phyloP scores from a whole-genome alignment of 2,329 filamentous ascomycete species.

The Gnomoniopsis sp. region DNA sequence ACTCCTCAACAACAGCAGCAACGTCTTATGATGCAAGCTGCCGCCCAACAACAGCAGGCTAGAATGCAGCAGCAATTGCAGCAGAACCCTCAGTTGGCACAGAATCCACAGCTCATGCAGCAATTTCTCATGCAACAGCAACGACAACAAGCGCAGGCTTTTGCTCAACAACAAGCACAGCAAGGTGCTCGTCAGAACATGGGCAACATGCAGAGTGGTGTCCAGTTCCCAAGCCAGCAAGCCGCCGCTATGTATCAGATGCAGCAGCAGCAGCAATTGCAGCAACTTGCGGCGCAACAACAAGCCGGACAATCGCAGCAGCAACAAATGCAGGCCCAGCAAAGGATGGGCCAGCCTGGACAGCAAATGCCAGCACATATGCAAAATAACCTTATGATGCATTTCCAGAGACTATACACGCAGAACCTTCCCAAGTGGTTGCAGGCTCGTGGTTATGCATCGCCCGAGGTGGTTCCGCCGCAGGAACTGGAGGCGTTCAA shows the following conservation, averaged over 20 bases:
- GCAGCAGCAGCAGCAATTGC: slow-evolving; percentile 29
- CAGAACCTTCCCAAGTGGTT: slow-evolving; percentile 33
- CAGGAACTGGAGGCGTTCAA: slow-evolving; percentile 45
- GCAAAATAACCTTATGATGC: slow-evolving; percentile 4
- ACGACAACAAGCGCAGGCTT: background rate
- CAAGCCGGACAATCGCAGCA: slow-evolving; percentile 29
- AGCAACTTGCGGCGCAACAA: slow-evolving; percentile 29
- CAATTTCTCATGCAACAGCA: slow-evolving; percentile 21
- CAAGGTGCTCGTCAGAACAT: slow-evolving; percentile 22
- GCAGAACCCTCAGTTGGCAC: slow-evolving; percentile 23
- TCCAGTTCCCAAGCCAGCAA: slow-evolving; percentile 23
- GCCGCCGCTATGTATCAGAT: slow-evolving; percentile 24
- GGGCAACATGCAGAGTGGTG: slow-evolving; percentile 25
- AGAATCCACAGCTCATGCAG: slow-evolving; percentile 32
- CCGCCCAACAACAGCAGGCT: background rate
- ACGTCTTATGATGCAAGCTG: slow-evolving; percentile 29
- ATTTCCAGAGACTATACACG: slow-evolving; percentile 31
- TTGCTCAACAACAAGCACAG: slow-evolving; percentile 24
- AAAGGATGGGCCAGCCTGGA: slow-evolving; percentile 16
- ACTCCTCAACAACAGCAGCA: slow-evolving; percentile 34
- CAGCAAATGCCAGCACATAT: slow-evolving; percentile 14
- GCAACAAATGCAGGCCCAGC: slow-evolving; percentile 27
- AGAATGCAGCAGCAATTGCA: slow-evolving; percentile 29
- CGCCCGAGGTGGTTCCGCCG: slow-evolving; percentile 40
- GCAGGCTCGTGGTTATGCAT: slow-evolving; percentile 35